Percentiles rank a stretch among this genome's conserved stretches.
Conservation (phyloP, 257 asterid species). For the Petrea volubilis region DNA sequence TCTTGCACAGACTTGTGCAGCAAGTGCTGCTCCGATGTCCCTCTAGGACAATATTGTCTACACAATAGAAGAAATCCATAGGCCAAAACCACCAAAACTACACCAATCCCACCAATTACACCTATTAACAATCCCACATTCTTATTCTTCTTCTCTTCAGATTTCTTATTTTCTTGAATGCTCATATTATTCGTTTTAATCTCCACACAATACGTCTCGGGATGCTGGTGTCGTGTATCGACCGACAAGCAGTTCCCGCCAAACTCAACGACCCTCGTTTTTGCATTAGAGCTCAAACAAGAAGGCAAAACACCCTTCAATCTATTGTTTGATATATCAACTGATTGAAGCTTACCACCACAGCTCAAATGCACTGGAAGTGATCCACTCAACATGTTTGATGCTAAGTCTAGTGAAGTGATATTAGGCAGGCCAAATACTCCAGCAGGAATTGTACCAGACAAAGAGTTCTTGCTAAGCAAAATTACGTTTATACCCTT, state of each 20-base stretch:
- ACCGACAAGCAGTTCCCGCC: slow-evolving; percentile 57
- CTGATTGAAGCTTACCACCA: slow-evolving; percentile 40
- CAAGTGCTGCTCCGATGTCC: slow-evolving; percentile 60
- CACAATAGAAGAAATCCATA: slow-evolving; percentile 47
- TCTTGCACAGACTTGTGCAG: slow-evolving; percentile 53
- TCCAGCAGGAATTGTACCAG: slow-evolving; percentile 47
- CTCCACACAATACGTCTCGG: slow-evolving; percentile 39
- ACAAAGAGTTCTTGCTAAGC: slow-evolving; percentile 49
- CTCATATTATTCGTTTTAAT: too few relatives aligned
- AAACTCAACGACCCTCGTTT: slow-evolving; percentile 29
- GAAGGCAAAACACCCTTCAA: slow-evolving; percentile 54
- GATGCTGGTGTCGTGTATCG: slow-evolving; percentile 48
- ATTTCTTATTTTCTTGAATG: slow-evolving; percentile 20
- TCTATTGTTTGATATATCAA: slow-evolving; percentile 65
- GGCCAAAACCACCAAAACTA: slow-evolving; percentile 40
- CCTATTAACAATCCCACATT: slow-evolving; percentile 45
- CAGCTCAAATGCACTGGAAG: slow-evolving; percentile 46
- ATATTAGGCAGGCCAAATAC: slow-evolving; percentile 45
- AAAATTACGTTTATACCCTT: slow-evolving; percentile 33
- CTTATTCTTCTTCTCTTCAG: slow-evolving; percentile 36
- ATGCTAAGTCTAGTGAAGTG: slow-evolving; percentile 45
- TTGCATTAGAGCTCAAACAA: slow-evolving; percentile 46
- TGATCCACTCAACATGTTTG: slow-evolving; percentile 49
- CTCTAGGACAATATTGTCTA: slow-evolving; percentile 42
- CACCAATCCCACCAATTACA: slow-evolving; percentile 40